Conservation (phyloP, 106 monocot species). For the Dioscorea alata region DNA sequence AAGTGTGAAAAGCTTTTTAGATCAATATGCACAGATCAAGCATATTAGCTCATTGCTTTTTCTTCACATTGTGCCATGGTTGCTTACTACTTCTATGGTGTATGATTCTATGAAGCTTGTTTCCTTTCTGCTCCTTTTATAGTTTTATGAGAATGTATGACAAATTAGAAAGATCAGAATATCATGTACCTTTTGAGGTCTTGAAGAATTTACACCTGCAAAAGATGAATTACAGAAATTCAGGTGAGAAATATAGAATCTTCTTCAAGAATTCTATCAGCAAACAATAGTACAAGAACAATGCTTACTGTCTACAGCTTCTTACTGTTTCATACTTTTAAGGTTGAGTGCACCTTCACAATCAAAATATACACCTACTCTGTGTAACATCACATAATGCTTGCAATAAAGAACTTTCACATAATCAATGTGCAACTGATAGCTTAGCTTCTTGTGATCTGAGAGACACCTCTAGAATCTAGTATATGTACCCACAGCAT, state of each 20-base stretch:
- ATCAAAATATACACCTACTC: not conserved
- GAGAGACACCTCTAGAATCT: too few relatives aligned
- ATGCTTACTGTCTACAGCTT: not conserved
- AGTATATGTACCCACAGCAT: too few relatives aligned
- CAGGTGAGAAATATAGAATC: not conserved
- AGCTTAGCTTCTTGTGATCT: too few relatives aligned
- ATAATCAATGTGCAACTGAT: too few relatives aligned
- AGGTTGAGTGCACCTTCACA: not conserved
- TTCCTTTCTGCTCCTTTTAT: too few relatives aligned
- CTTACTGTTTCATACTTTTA: not conserved
- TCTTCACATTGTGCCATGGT: too few relatives aligned
- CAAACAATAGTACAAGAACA: not conserved
- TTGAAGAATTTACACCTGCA: constrained; percentile 29
- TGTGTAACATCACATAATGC: not conserved
- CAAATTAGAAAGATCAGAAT: not conserved
- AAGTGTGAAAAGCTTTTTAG: too few relatives aligned
- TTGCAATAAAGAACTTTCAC: not conserved
- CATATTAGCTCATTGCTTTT: too few relatives aligned
- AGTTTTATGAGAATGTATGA: too few relatives aligned
- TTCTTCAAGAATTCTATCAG: not conserved
- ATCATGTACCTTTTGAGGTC: constrained; percentile 29
- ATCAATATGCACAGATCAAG: too few relatives aligned
- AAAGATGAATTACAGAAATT: constrained; percentile 8
- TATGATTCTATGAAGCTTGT: too few relatives aligned
- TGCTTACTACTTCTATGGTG: too few relatives aligned